Evolutionary conservation across 805 yeast species (phyloP), one percentile per base, ranked within the genome.

Genomic region (Brettanomyces nanus): DNA sequence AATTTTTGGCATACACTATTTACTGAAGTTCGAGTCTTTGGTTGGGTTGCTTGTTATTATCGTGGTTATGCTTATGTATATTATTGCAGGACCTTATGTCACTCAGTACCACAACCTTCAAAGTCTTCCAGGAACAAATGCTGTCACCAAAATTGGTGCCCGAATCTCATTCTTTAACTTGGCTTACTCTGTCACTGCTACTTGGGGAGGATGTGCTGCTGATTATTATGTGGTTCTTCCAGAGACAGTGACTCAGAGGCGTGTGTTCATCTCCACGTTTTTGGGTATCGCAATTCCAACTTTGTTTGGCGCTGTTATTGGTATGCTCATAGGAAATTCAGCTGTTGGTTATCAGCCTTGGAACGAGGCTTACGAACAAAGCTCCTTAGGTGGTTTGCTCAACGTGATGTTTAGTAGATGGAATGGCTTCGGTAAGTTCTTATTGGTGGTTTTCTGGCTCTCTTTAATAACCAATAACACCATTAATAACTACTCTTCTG

Each of bases 181-280:
- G 39, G 68, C 79, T 31, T 84, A 83, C 51, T 77, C 95, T 21
- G 77, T 81, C 33, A 85, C 95, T 3, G 73, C 85, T 3, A 84
- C 95, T 1, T 86, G 95, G 95, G 89, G 94, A 31, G 80, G 89
- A 2, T 73, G 84, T 43, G 85, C 95, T 0, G 69, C 89, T 0
- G 96, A 86, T 59, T 86, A 86, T 57, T 84, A 84, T 56, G 74
- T 86, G 35, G 65, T 85, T 36, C 77, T 85, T 48, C 95, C 95
- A 1, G 90, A 82, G 49, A 65, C 68, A 29, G 73, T 85, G 1
- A 69, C 82, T 2, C 73, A 74, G 38, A 43, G 56, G 38, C 69
- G 68, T 41, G 65, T 80, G 2, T 82, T 77, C 49, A 18, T 59
- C 15, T 61, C 80, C 45, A 85, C 95, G 0, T 77, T 81, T 45